phyloP scores from a whole-genome alignment of 352 stramenopile genomes.

The Phytopythium sindhum region DNA sequence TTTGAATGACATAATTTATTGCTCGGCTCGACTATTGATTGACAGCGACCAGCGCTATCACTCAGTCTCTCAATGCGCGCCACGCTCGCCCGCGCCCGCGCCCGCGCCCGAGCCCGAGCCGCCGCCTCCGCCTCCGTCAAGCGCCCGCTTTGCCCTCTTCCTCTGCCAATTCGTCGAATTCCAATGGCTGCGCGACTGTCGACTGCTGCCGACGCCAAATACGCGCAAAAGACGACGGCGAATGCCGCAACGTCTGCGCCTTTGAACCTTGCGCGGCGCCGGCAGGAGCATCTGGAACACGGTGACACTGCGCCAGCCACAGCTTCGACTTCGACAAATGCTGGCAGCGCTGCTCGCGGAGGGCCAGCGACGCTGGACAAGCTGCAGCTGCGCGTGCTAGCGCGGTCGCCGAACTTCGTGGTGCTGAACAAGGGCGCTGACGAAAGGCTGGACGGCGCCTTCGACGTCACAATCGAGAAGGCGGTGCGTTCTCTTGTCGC shows the following conservation, averaged over 20 bases:
- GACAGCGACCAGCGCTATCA: no score
- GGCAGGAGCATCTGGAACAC: conserved; percentile 47
- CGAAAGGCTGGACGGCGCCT: conserved; percentile 82
- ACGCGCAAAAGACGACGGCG: no score
- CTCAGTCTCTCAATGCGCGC: not conserved
- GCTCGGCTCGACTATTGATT: no score
- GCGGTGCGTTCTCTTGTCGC: conserved; percentile 33
- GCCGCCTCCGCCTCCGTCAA: not conserved
- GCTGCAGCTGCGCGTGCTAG: conserved; percentile 53
- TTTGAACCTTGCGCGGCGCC: conserved; percentile 25
- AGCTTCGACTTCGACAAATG: not conserved
- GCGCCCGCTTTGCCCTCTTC: not conserved
- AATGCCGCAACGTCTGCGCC: not conserved
- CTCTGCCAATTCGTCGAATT: not conserved
- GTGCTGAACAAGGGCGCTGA: conserved; percentile 82
- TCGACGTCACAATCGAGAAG: conserved; percentile 89
- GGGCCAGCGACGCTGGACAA: conserved; percentile 51
- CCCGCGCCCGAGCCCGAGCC: no score
- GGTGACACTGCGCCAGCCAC: conserved; percentile 5
- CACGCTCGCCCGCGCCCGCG: not conserved
- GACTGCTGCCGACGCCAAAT: not conserved
- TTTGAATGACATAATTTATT: not conserved
- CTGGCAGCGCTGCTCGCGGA: conserved; percentile 21
- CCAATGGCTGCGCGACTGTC: not conserved
- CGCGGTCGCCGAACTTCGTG: conserved; percentile 47